phyloP scores from a whole-genome alignment of 2,329 filamentous ascomycete genomes.

The Niveomyces coronatus region DNA sequence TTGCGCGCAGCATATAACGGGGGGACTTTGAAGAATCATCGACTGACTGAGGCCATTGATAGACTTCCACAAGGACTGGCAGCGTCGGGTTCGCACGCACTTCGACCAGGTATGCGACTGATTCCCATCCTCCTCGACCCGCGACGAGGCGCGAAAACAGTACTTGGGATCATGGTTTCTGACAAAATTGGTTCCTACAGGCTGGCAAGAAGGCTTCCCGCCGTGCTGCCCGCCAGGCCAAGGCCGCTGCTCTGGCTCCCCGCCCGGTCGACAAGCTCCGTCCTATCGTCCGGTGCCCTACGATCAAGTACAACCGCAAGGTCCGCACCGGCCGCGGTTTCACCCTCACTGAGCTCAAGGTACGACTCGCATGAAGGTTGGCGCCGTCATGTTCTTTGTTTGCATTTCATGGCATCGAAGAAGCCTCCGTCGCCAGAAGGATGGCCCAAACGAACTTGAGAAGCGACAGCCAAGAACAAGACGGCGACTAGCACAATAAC shows the following conservation, averaged over 20 bases:
- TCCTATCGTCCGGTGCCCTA: constrained; percentile 94
- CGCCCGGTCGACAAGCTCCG: constrained; percentile 95
- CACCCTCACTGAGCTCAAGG: constrained; percentile 96
- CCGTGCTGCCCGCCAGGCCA: constrained; percentile 81
- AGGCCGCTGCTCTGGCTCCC: constrained; percentile 91
- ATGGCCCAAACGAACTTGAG: no score
- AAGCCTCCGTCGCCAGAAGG: no score
- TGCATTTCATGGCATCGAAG: no score
- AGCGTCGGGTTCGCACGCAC: constrained; percentile 96
- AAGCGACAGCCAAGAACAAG: no score
- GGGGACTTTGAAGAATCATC: no score
- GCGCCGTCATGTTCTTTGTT: no score
- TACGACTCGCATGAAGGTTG: constrained; percentile 34
- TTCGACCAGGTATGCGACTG: constrained; percentile 85
- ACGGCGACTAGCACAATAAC: no score
- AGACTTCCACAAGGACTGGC: constrained; percentile 99
- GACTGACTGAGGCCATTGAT: constrained; percentile 13
- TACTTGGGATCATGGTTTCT: constrained; percentile 21
- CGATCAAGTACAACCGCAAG: constrained; percentile 98
- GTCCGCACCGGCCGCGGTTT: constrained; percentile 95
- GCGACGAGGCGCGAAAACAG: constrained; percentile 7
- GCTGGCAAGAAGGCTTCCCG: constrained; percentile 92
- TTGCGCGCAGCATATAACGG: no score
- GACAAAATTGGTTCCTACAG: constrained; percentile 38
- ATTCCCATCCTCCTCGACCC: constrained; percentile 7